Evolutionary conservation across 805 yeast species (phyloP).

Genomic region (Candida boidinii): DNA sequence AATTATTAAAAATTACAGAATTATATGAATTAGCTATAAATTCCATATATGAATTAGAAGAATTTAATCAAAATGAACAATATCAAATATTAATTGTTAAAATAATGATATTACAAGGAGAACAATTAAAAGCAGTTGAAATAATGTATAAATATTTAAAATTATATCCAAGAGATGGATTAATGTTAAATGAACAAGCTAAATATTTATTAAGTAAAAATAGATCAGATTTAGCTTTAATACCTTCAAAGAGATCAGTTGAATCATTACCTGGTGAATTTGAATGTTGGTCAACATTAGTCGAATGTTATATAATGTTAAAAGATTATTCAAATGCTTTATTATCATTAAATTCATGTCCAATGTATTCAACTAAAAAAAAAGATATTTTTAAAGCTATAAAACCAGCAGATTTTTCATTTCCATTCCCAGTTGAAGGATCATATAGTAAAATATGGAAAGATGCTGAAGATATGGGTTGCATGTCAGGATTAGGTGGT

Average conservation of each 20-base stretch:
- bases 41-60: slow-evolving; percentile 21
- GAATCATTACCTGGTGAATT: slow-evolving; percentile 70
- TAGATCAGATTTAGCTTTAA: slow-evolving; percentile 46
- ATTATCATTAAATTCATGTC: slow-evolving; percentile 63
- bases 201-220: slow-evolving; percentile 49
- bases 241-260: slow-evolving; percentile 52
- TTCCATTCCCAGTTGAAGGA: slow-evolving; percentile 50
- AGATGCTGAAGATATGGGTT: slow-evolving; percentile 21
- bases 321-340: slow-evolving; percentile 55
- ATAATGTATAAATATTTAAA: slow-evolving; percentile 31
- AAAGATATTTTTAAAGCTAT: slow-evolving; percentile 38
- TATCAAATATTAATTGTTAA: slow-evolving; percentile 32
- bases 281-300: slow-evolving; percentile 59
- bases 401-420: slow-evolving; percentile 31
- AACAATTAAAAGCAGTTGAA: slow-evolving; percentile 40
- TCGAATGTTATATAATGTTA: slow-evolving; percentile 48
- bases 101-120: slow-evolving; percentile 30
- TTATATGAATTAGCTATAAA: slow-evolving; percentile 31
- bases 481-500: slow-evolving; percentile 24
- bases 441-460: slow-evolving; percentile 41
- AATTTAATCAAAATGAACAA: slow-evolving; percentile 8
- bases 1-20: slow-evolving; percentile 30
- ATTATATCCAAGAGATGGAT: slow-evolving; percentile 44
- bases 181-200: slow-evolving; percentile 54
- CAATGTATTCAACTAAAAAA: slow-evolving; percentile 46